Evolutionary conservation across 2,329 filamentous ascomycete species (phyloP), one percentile per base, ranked within the genome.

Genomic region (Colletotrichum magnum): DNA sequence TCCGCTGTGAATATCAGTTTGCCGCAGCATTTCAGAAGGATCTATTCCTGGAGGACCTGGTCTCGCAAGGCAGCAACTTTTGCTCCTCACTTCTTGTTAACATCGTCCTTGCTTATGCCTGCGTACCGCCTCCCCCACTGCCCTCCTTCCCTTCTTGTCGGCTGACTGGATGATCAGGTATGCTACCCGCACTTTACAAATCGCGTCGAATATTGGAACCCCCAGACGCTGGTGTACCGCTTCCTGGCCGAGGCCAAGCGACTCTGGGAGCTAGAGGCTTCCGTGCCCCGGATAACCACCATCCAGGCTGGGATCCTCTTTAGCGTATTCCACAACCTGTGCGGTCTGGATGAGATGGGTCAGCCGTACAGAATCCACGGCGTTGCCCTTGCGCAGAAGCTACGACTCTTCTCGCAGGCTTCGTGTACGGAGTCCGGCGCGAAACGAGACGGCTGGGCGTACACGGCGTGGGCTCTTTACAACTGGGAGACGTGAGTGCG

Each of bases 181-280:
- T 79, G 77, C 32, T 75, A 79, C 58, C 70, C 66, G 1, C 62
- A 32, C 0, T 71, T 79, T 18, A 50, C 71, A 0, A 70, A 77
- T 2, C 79, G 81, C 0, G 74, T 75, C 2, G 74, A 81, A 48
- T 80, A 78, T 56, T 82, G 80, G 80, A 78, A 78, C 16, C 79
- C 80, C 0, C 39, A 74, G 1, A 81, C 73, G 1, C 71, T 81
- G 0, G 52, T 68, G 0, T 83, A 82, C 32, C 75, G 76, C 2
- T 83, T 84, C 21, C 64, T 79, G 4, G 78, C 79, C 0, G 81
- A 84, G 71, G 80, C 80, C 0, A 79, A 77, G 36, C 76, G 80
- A 2, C 67, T 83, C 3, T 81, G 81, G 78, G 79, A 83, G 18
- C 60, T 81, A 0, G 78, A 82, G 54, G 68, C 74, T 43, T 68